Base-by-base conservation (phyloP, 2,329 filamentous ascomycete genomes). In the Colletotrichum sidae region DNA sequence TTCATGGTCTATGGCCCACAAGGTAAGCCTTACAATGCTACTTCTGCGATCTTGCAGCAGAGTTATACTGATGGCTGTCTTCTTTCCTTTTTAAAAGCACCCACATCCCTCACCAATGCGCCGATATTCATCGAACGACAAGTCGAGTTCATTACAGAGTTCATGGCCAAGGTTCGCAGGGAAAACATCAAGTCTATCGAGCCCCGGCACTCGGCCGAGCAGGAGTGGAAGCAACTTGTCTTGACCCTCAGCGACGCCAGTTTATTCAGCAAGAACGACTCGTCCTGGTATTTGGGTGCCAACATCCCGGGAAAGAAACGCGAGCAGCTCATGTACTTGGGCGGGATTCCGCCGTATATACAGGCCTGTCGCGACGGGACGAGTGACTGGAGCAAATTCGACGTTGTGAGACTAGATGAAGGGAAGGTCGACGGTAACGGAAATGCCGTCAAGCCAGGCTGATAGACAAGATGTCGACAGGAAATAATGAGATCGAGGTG, bases 1-100 rank as follows among this genome's bases (percentile, higher is more conserved):
- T 72, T 72, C 34, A 47, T 73, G 45, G 33, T 73, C 8, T 72
- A 73, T 37, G 72, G 72, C 2, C 72, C 71, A 2, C 71, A 72
- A 49, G 68, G 65, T 58, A 35, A 39, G 52, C 39, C 45, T n/a
- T n/a, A n/a, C n/a, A n/a, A 52, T 51, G 47, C 3, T 10, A 25
- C 8, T 46, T 3, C 17, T 9, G 5, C 6, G 6, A 46, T 7
- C 11, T 4, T 5, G n/a, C 7, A n/a, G 9, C 10, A 41, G 12
- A 38, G 13, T 4, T 10, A 44, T 6, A 11, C 10, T 60, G 5
- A 25, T 33, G 51, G 50, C 44, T 59, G 4, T 59, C 35, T 17
- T n/a, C 1, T 6, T 8, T 49, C 15, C 12, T 10, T 13, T 1
- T 25, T 5, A 12, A 45, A 15, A 68, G 70, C 70, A 0, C 70